These are phyloP conservation scores for Myriosclerotinia duriaeana DNA, from an alignment of 2,329 filamentous ascomycete species.

Conservation along the genomic window DNA sequence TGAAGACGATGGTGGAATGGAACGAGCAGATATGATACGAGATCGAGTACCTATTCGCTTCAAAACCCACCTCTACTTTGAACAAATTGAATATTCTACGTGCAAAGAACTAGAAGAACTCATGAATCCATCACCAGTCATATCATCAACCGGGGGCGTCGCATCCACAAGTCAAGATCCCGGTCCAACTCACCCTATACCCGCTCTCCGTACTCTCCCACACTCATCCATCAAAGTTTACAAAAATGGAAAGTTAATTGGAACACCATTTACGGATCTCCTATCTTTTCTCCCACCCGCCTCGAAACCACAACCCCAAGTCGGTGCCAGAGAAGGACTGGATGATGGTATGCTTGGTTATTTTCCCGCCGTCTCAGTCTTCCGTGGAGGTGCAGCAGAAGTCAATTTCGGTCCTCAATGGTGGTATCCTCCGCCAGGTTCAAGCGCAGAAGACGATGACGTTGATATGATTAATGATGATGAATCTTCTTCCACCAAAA, in stretches of 20 bases:
- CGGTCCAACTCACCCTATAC: constrained; percentile 68
- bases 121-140: constrained; percentile 64
- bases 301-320: constrained; percentile 68
- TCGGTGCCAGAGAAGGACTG: constrained; percentile 78
- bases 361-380: constrained; percentile 89
- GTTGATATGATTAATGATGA: constrained; percentile 50
- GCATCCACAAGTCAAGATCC: constrained; percentile 52
- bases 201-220: constrained; percentile 81
- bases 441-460: constrained; percentile 47
- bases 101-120: constrained; percentile 86
- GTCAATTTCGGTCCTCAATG: constrained; percentile 94
- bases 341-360: constrained; percentile 96
- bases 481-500: constrained; percentile 27
- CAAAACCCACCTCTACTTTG: constrained; percentile 91
- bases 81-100: constrained; percentile 84
- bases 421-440: constrained; percentile 76
- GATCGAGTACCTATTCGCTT: constrained; percentile 94
- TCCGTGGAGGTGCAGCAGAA: constrained; percentile 85
- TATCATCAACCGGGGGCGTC: constrained; percentile 43
- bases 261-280: constrained; percentile 83
- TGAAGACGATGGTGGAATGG: constrained; percentile 48
- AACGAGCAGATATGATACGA: constrained; percentile 80
- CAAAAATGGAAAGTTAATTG: constrained; percentile 86
- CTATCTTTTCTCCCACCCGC: constrained; percentile 90
- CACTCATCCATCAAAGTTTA: constrained; percentile 84